Conservation (phyloP, 345 rosid genomes). For the Hirschfeldia incana region DNA sequence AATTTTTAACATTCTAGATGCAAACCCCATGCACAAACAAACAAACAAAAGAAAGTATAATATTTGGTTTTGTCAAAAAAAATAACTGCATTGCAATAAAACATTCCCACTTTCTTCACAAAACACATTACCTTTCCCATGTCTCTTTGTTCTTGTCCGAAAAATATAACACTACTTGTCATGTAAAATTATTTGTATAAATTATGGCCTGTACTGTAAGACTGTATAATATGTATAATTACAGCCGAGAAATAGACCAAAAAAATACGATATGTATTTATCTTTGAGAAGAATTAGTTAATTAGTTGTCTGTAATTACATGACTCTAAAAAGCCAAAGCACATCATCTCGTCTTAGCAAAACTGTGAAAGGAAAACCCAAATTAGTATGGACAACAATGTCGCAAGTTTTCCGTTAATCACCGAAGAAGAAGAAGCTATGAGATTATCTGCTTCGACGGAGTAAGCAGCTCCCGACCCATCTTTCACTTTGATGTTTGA, state of each 20-base stretch:
- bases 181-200: no score
- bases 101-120: no score
- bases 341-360: not conserved
- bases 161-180: no score
- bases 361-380: constrained; percentile 48
- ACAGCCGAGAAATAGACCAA: not conserved
- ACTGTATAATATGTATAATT: no score
- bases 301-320: constrained; percentile 34
- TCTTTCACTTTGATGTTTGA: constrained; percentile 76
- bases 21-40: no score
- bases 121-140: no score
- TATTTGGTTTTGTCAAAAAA: no score
- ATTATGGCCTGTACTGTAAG: no score
- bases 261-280: not conserved
- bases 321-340: not conserved
- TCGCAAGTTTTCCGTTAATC: constrained; percentile 24
- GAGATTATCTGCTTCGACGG: constrained; percentile 58
- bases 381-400: constrained; percentile 43
- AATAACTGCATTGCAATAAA: no score
- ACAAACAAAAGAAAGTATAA: no score
- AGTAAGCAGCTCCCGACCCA: constrained; percentile 41
- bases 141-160: no score
- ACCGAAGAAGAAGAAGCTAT: constrained; percentile 38
- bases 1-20: no score
- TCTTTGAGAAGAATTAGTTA: not conserved